These are phyloP conservation scores for Orbilia ellipsospora DNA, from an alignment of 2,329 filamentous ascomycete genomes.

Conservation along the genomic window DNA sequence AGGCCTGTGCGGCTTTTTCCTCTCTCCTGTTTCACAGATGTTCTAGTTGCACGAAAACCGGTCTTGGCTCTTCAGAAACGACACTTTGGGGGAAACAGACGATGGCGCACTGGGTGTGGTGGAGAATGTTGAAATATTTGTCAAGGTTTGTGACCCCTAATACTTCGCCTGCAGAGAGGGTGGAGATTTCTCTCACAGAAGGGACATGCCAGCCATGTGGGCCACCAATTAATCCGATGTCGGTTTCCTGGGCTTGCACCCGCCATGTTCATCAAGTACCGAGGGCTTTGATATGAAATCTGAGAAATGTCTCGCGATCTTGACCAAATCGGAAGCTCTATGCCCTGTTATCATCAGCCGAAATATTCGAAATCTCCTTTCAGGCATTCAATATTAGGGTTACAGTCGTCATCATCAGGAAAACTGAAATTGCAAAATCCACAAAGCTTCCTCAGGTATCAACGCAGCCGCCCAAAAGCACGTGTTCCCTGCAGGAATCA, in stretches of 20 bases:
- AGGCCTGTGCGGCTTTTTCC: slow-evolving; percentile 40
- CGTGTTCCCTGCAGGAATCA: background rate
- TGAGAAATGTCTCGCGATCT: slow-evolving; percentile 27
- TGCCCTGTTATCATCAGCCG: slow-evolving; percentile 39
- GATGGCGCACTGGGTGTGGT: slow-evolving; percentile 15
- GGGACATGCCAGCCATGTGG: too few species aligned
- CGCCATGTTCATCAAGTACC: slow-evolving; percentile 19
- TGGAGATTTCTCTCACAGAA: too few species aligned
- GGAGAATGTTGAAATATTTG: slow-evolving; percentile 47
- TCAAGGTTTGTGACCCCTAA: slow-evolving; percentile 19
- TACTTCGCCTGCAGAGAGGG: too few species aligned
- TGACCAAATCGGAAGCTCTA: slow-evolving; percentile 43
- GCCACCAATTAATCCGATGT: too few species aligned
- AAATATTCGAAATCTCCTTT: slow-evolving; percentile 42
- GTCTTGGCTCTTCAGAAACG: slow-evolving; percentile 13
- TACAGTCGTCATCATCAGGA: slow-evolving; percentile 7
- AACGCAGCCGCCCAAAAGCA: slow-evolving; percentile 1
- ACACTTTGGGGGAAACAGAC: background rate
- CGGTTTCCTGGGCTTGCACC: too few species aligned
- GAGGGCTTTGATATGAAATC: slow-evolving; percentile 19
- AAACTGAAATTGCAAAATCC: background rate
- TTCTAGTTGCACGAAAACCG: slow-evolving; percentile 51
- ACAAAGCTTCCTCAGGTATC: background rate
- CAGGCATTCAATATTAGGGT: slow-evolving; percentile 33
- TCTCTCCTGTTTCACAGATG: slow-evolving; percentile 53